Conservation (phyloP, 225 moss, liverwort and hornwort species). For the Rhytidiadelphus loreus region DNA sequence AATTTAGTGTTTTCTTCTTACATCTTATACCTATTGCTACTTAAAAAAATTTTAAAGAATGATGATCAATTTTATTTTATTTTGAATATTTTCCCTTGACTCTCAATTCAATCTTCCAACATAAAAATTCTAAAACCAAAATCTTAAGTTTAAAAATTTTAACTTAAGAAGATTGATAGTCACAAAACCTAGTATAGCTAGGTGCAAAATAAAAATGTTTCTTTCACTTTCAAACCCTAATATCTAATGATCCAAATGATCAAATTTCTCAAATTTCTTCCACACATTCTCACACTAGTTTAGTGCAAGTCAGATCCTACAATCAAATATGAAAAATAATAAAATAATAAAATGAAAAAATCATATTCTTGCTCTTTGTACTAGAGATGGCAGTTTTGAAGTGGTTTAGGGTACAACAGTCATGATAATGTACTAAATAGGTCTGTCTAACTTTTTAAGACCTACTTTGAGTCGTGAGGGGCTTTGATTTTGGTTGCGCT, state of each 20-base stretch:
- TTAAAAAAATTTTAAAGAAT: neutral
- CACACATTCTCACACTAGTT: neutral
- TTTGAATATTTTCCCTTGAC: neutral
- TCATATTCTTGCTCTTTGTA: fast-evolving
- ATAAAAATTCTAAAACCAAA: neutral
- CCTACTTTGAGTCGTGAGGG: neutral
- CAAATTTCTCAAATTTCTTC: neutral
- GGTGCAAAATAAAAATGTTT: neutral
- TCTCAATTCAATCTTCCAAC: too few relatives aligned
- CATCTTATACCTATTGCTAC: neutral
- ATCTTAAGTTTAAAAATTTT: neutral
- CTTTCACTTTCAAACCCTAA: neutral
- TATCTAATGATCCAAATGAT: neutral
- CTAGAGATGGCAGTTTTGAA: neutral
- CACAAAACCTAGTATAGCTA: neutral
- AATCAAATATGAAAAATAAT: neutral
- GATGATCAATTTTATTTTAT: neutral
- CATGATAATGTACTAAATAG: neutral
- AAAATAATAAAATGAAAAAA: too few relatives aligned
- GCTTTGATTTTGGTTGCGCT: neutral
- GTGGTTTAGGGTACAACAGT: neutral
- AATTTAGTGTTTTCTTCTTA: neutral
- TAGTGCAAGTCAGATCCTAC: neutral
- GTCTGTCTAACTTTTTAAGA: neutral
- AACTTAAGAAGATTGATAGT: too few relatives aligned